These are phyloP conservation scores for Epichloe baconii DNA, from an alignment of 2,329 filamentous ascomycete genomes.

Conservation along the genomic window DNA sequence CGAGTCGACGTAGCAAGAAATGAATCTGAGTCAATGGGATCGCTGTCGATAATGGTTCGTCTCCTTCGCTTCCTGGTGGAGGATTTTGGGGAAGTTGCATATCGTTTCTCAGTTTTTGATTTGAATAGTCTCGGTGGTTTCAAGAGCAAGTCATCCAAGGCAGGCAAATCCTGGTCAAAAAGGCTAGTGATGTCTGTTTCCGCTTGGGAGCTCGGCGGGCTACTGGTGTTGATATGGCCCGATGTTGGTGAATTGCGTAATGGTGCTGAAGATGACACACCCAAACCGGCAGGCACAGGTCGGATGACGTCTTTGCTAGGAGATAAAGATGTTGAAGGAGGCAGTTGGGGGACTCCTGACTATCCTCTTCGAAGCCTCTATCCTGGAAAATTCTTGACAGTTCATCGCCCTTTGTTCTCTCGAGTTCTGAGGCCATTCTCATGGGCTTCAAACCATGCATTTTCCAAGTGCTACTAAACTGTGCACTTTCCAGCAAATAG, in stretches of 20 bases:
- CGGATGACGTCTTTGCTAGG: conserved; percentile 8
- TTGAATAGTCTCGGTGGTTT: conserved; percentile 7
- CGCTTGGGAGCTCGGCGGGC: conserved; percentile 20
- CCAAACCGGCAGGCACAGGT: conserved; percentile 10
- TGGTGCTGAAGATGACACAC: conserved; percentile 17
- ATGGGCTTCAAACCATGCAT: conserved; percentile 42
- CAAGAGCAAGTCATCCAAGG: conserved; percentile 21
- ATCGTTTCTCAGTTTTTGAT: conserved; percentile 12
- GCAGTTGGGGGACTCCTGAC: conserved; percentile 26
- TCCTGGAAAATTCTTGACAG: conserved; percentile 40
- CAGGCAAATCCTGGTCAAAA: conserved; percentile 24
- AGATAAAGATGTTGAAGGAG: conserved; percentile 24
- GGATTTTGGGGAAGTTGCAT: conserved; percentile 12
- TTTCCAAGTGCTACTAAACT: conserved; percentile 39
- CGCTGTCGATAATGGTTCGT: conserved; percentile 19
- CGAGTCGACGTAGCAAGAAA: background rate
- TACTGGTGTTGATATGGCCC: conserved; percentile 17
- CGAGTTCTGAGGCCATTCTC: conserved; percentile 23
- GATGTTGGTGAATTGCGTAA: conserved; percentile 15
- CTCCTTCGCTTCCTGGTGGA: conserved; percentile 18
- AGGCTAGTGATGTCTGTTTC: conserved; percentile 26
- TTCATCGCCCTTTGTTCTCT: conserved; percentile 26
- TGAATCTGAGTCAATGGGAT: conserved; percentile 14
- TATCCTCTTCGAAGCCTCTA: conserved; percentile 38
- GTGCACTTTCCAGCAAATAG: conserved; percentile 42